Base-by-base conservation (phyloP, 768 basidiomycete genomes). In the Kwoniella dendrophila region DNA sequence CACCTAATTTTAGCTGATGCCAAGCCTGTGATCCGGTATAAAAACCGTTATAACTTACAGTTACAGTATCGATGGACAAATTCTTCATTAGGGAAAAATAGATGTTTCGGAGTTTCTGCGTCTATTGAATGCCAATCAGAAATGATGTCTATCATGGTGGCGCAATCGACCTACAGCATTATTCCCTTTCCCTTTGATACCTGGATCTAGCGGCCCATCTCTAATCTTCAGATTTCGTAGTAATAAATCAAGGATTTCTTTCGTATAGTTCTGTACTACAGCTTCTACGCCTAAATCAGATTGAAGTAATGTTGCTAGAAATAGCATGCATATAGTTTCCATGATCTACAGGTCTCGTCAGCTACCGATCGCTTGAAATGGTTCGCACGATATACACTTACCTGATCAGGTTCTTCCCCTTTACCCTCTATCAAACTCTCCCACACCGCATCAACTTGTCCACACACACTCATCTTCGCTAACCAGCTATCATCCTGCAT, bases 391-490 rank as follows among this genome's bases (percentile, higher is more conserved):
- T 8, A 12, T 6, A 16, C n/a, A 49, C 74, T 68, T 18, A 77
- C 76, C 36, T 68, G 45, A 33, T 75, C 74, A 20, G 60, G 59
- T 16, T 55, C 48, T 14, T 48, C 66, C 16, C 63, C 62, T 50
- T 66, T 38, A 16, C 66, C 74, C 12, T 44, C 33, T 4, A 44
- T 24, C 3, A 78, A 57, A 40, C 68, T 56, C 24, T 64, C 64
- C 67, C 71, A 78, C 12, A 78, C 59, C 32, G 44, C 41, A 51
- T 78, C 76, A 1, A 66, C 61, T 54, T 78, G 72, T 20, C 74
- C 74, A 43, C 74, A 78, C 8, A 76, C 60, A 32, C 67, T 67
- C 56, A 74, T 64, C 32, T 64, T 73, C 0, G 49, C 63, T 30
- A 73, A 51, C 76, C 76, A 78, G 1, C 41, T 63, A 22, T 64